Evolutionary conservation across 2,329 filamentous ascomycete species (phyloP), one percentile per base, ranked within the genome.

Genomic region (Trichoderma sp.): DNA sequence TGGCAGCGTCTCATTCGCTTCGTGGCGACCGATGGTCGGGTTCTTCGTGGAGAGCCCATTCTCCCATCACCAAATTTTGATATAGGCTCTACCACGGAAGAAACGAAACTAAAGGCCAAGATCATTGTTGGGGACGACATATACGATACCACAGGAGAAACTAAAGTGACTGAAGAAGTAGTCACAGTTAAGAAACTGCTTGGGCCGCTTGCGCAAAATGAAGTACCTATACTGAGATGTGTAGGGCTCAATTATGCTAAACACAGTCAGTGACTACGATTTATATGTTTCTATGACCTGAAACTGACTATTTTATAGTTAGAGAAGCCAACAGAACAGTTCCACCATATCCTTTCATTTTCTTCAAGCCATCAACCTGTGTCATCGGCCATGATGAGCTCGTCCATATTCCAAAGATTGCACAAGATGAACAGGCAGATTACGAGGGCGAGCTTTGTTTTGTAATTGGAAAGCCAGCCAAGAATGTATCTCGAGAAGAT

Each of bases 171-270:
- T 0, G 84, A 88, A 26, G 85, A 89, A 74, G 78, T 86, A 11
- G 87, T 84, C 2, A 83, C 82, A 0, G 88, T 90, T 7, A 86
- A 87, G 75, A 81, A 80, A 66, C 77, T 90, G 0, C 81, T 90
- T 0, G 86, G 86, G 0, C 88, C 88, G 0, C 77, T 90, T 36
- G 81, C 83, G 0, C 79, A 77, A 11, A 78, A 79, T 3, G 86
- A 89, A 65, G 85, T 90, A 0, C 86, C 87, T 0, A 87, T 89
- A 57, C 76, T 91, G 4, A 80, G 87, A 24, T 90, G 88, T 74
- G 84, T 90, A 14, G 89, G 88, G 0, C 76, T 90, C 32, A 90
- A 91, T 75, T 90, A 90, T 74, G 83, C 84, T 51, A 89, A 86
- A 68, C 88, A 90, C 74, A 87, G 82, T 84, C 72, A 72, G 79